Conservation (phyloP, 371 early-diverging fungal species). For the Apophysomyces trapeziformis region DNA sequence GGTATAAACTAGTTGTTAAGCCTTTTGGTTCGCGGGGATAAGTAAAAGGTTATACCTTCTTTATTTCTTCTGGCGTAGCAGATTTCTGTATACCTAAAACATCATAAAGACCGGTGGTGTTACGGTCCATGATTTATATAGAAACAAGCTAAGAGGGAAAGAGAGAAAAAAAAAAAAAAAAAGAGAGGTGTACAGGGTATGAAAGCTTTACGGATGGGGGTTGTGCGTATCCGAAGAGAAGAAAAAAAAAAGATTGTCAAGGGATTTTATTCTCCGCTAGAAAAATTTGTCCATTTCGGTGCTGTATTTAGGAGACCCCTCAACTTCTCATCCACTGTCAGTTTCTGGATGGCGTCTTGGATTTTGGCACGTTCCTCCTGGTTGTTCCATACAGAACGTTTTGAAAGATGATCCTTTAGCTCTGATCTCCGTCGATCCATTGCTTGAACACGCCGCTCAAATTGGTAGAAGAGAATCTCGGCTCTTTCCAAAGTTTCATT, state of each 20-base stretch:
- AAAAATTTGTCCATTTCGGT: background rate
- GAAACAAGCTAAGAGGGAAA: constrained; percentile 10
- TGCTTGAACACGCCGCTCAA: constrained; percentile 61
- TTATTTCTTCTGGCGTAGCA: constrained; percentile 70
- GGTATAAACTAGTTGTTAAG: background rate
- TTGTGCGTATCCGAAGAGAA: background rate
- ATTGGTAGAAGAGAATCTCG: constrained; percentile 78
- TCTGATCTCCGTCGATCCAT: constrained; percentile 50
- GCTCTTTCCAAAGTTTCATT: constrained; percentile 79
- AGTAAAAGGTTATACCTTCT: constrained; percentile 39
- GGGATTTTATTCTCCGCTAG: constrained; percentile 7
- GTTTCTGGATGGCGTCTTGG: constrained; percentile 30
- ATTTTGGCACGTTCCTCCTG: constrained; percentile 27
- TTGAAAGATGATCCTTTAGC: constrained; percentile 35
- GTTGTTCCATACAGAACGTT: constrained; percentile 47
- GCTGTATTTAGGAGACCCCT: constrained; percentile 16
- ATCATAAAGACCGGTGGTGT: constrained; percentile 56
- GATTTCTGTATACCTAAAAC: constrained; percentile 62
- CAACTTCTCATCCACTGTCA: constrained; percentile 30
- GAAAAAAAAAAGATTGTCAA: constrained; percentile 6
- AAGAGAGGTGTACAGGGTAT: constrained; percentile 11
- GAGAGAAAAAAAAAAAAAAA: constrained; percentile 14
- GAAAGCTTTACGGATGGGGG: background rate
- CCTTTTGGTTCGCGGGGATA: background rate
- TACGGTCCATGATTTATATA: constrained; percentile 42